These are phyloP conservation scores for Tricholoma sp. DNA, from an alignment of 768 basidiomycete genomes.

Conservation along the genomic window DNA sequence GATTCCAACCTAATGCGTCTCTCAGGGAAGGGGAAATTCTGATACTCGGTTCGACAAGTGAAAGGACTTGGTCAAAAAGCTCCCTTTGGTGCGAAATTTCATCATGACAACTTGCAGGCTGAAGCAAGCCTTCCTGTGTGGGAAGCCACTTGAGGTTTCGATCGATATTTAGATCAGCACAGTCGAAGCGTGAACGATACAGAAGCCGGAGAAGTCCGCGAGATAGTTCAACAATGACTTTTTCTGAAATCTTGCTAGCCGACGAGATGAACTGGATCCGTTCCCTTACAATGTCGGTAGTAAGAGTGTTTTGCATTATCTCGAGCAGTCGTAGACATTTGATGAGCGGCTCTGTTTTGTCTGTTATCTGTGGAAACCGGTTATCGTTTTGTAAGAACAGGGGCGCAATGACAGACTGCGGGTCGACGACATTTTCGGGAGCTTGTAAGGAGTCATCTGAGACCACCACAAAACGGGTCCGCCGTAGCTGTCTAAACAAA, in stretches of 20 bases:
- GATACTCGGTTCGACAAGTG: constrained; percentile 21
- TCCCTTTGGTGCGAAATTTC: constrained; percentile 12
- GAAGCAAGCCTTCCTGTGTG: constrained; percentile 27
- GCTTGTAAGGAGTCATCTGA: constrained; percentile 13
- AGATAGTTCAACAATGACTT: constrained; percentile 9
- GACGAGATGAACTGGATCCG: constrained; percentile 29
- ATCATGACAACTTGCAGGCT: constrained; percentile 25
- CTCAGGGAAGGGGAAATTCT: constrained; percentile 24
- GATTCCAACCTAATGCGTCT: constrained; percentile 34
- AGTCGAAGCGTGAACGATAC: constrained; percentile 8
- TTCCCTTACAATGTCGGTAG: constrained; percentile 27
- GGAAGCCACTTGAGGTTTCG: constrained; percentile 32
- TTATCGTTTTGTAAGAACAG: constrained; percentile 19
- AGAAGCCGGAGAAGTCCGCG: constrained; percentile 19
- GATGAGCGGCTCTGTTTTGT: constrained; percentile 13
- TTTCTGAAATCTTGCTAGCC: background rate
- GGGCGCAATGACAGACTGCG: constrained; percentile 21
- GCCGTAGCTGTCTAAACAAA: constrained; percentile 18
- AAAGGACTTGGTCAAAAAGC: constrained; percentile 37
- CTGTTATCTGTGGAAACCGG: constrained; percentile 9
- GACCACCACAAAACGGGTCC: constrained; percentile 22
- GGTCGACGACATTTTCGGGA: constrained; percentile 27
- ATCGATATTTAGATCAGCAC: constrained; percentile 4
- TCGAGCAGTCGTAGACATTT: constrained; percentile 15
- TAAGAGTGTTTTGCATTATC: constrained; percentile 25